Evolutionary conservation across 306 rosid genomes (phyloP).

Genomic region (Dicorynia guianensis): DNA sequence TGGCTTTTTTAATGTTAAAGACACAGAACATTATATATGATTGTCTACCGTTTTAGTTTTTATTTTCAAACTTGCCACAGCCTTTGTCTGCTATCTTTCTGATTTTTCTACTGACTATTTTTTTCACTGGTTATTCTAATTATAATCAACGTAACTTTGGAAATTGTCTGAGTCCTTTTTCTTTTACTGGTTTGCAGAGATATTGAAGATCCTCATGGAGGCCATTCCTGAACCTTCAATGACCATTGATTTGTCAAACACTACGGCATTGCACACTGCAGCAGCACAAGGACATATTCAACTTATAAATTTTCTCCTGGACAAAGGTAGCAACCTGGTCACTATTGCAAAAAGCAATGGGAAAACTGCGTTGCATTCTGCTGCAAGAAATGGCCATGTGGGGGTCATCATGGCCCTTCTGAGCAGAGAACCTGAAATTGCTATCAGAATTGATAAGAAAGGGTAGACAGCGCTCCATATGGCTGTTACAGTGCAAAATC

Average conservation of each 20-base stretch:
- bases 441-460: constrained; percentile 66
- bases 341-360: constrained; percentile 75
- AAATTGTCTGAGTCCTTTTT: neutral
- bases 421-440: constrained; percentile 63
- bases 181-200: constrained; percentile 55
- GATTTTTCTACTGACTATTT: too few species aligned
- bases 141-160: too few species aligned
- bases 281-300: constrained; percentile 77
- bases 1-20: neutral
- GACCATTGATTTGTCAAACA: constrained; percentile 80
- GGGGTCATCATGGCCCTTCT: constrained; percentile 67
- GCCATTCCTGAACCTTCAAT: constrained; percentile 71
- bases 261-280: constrained; percentile 84
- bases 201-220: constrained; percentile 69
- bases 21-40: constrained; percentile 16
- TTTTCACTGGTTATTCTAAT: too few species aligned
- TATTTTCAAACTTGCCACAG: neutral
- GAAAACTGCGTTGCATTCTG: constrained; percentile 82
- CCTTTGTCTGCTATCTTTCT: constrained; percentile 20
- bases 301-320: constrained; percentile 65
- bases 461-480: constrained; percentile 88
- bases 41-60: constrained; percentile 3
- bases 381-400: constrained; percentile 75
- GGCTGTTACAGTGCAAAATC: constrained; percentile 78
- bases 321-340: constrained; percentile 50